Conservation (phyloP, 306 rosid species). For the Trichosanthes truncata region DNA sequence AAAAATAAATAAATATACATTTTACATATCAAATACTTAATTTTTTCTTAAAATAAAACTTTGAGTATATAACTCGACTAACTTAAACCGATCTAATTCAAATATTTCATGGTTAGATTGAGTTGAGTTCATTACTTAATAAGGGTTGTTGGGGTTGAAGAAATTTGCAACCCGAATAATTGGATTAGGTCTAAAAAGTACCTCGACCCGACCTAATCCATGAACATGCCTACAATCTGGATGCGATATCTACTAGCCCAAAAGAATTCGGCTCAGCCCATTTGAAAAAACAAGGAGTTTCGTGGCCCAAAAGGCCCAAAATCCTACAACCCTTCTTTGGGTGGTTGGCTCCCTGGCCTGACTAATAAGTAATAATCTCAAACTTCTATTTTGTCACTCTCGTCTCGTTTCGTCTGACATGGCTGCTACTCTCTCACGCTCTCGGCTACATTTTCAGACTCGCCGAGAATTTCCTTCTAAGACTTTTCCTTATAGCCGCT, state of each 20-base stretch:
- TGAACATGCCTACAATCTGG: no score
- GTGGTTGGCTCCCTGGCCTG: background rate
- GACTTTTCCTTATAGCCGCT: conserved; percentile 1
- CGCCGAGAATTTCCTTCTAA: conserved; percentile 9
- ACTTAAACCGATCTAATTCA: no score
- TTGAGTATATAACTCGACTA: no score
- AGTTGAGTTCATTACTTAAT: no score
- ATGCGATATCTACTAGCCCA: background rate
- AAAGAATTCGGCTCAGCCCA: background rate
- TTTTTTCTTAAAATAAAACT: no score
- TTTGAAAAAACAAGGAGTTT: background rate
- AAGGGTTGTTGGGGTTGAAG: no score
- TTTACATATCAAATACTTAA: no score
- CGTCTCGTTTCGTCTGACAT: conserved; percentile 22
- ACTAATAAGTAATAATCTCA: background rate
- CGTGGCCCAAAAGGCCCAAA: background rate
- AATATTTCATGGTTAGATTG: no score
- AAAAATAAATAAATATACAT: no score
- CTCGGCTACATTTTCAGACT: conserved; percentile 14
- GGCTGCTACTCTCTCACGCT: conserved; percentile 25
- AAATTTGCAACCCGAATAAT: no score
- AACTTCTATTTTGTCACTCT: background rate
- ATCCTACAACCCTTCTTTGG: background rate
- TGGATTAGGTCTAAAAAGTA: no score
- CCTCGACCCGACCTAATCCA: no score